These are phyloP conservation scores for Solanum dulcamara DNA, from an alignment of 257 asterid species.

Conservation along the genomic window DNA sequence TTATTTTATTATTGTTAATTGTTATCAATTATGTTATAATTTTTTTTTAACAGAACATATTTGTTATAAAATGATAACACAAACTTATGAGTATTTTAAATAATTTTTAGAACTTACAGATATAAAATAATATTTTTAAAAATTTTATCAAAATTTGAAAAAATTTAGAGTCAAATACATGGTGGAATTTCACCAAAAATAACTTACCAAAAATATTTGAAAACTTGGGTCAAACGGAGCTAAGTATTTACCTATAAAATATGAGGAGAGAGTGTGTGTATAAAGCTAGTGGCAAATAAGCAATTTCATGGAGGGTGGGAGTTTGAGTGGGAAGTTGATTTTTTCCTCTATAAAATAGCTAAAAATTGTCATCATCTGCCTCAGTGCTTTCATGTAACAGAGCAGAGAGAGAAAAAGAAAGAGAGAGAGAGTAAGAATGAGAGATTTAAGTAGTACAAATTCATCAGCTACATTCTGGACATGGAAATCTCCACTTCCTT, in stretches of 20 bases:
- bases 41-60: too few species aligned
- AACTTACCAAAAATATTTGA: too few species aligned
- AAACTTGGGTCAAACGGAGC: too few species aligned
- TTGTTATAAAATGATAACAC: too few species aligned
- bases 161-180: too few species aligned
- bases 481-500: conserved; percentile 72
- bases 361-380: not conserved
- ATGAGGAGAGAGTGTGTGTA: not conserved
- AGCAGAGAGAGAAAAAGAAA: conserved; percentile 1
- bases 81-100: too few species aligned
- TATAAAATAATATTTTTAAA: too few species aligned
- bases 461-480: conserved; percentile 22
- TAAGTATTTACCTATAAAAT: not conserved
- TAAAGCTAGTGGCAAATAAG: not conserved
- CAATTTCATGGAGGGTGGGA: not conserved
- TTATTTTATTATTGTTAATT: too few species aligned
- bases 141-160: too few species aligned
- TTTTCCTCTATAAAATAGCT: not conserved
- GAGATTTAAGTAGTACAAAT: not conserved
- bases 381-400: not conserved
- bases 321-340: not conserved
- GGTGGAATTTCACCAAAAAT: too few species aligned
- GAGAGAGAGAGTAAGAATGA: conserved; percentile 9
- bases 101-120: too few species aligned
- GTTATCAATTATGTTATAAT: too few species aligned